These are phyloP conservation scores for Fusarium sambucinum DNA, from an alignment of 2,329 filamentous ascomycete species.

Conservation along the genomic window DNA sequence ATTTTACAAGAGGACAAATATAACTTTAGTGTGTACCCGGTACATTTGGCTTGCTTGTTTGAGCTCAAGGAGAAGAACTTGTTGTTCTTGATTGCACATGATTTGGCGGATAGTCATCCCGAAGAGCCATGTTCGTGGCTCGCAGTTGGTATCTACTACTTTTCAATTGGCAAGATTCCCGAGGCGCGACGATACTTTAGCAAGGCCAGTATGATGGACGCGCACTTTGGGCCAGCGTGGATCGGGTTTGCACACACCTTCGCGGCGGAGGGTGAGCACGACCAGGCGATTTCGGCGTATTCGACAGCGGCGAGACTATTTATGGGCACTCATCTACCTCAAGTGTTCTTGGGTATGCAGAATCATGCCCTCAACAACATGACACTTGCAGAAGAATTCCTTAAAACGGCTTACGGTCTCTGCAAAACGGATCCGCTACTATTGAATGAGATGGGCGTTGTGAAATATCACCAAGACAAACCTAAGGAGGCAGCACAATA, in stretches of 20 bases:
- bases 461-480: constrained; percentile 92
- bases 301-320: constrained; percentile 94
- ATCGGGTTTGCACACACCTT: constrained; percentile 99
- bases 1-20: constrained; percentile 88
- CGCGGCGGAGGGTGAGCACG: constrained; percentile 95
- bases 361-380: constrained; percentile 97
- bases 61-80: constrained; percentile 89
- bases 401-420: constrained; percentile 86
- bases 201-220: constrained; percentile 97
- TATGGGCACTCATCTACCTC: constrained; percentile 95
- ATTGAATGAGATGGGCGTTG: constrained; percentile 94
- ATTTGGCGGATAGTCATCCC: constrained; percentile 90
- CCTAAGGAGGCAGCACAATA: constrained; percentile 80
- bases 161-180: constrained; percentile 87
- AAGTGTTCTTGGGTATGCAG: constrained; percentile 98
- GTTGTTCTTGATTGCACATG: constrained; percentile 91
- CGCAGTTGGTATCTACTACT: constrained; percentile 95
- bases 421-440: constrained; percentile 89
- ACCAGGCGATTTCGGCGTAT: constrained; percentile 98
- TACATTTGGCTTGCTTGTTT: constrained; percentile 91
- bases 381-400: constrained; percentile 91
- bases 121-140: constrained; percentile 94
- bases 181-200: constrained; percentile 97
- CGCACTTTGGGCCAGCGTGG: constrained; percentile 97
- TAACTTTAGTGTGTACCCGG: constrained; percentile 88